These are phyloP conservation scores for Pseudoneurospora amorphoporcata DNA, from an alignment of 495 filamentous ascomycete species.

Conservation along the genomic window DNA sequence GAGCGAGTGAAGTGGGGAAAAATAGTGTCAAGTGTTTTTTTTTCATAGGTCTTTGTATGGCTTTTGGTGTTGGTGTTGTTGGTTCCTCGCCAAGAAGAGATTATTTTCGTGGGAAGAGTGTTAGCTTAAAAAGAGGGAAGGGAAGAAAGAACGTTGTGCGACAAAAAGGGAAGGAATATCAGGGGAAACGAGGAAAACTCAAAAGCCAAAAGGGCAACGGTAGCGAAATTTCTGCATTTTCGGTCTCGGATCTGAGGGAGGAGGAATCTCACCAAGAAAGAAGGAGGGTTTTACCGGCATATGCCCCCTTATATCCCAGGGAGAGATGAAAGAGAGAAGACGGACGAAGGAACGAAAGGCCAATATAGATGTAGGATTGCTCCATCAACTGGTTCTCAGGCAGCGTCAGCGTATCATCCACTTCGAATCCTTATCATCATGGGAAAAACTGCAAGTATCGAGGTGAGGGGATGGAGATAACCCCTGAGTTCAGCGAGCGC, in stretches of 20 bases:
- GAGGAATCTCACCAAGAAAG: not conserved
- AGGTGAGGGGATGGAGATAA: no score
- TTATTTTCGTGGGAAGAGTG: not conserved
- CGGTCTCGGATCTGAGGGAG: not conserved
- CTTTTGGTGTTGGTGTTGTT: not conserved
- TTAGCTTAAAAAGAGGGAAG: not conserved
- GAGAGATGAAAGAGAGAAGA: not conserved
- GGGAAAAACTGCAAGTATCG: not conserved
- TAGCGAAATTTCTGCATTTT: not conserved
- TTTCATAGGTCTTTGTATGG: not conserved
- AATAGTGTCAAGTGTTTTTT: not conserved
- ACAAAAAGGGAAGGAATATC: not conserved
- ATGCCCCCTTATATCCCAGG: not conserved
- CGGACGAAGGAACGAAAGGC: not conserved
- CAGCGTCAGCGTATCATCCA: not conserved
- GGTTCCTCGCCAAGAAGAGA: not conserved
- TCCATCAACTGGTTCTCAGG: not conserved
- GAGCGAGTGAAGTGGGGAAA: not conserved
- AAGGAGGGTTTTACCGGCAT: not conserved
- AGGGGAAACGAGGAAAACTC: not conserved
- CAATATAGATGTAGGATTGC: not conserved
- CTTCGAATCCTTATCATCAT: not conserved
- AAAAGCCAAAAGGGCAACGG: not conserved
- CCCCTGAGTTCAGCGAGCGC: no score
- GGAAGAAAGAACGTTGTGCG: not conserved